Percentiles rank a stretch among this genome's conserved stretches.
Conservation (phyloP, 176 grass and related monocot species). For the Oryza meridionalis region DNA sequence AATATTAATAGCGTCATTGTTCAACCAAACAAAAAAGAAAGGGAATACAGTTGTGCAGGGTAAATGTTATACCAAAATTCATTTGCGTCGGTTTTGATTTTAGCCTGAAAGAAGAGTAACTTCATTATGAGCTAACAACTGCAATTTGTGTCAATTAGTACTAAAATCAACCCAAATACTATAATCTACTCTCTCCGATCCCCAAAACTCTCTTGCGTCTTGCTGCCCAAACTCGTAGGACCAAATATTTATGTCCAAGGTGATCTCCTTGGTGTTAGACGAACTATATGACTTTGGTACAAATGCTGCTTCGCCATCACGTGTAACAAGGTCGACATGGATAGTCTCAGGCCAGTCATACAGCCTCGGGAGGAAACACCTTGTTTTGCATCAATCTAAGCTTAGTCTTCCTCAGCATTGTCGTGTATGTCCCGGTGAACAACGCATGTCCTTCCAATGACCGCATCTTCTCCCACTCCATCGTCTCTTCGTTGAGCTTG, state of each 20-base stretch:
- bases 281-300: neutral
- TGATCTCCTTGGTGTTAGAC: neutral
- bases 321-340: neutral
- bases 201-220: neutral
- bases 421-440: neutral
- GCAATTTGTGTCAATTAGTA: neutral
- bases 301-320: neutral
- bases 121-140: neutral
- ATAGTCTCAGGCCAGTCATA: neutral
- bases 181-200: neutral
- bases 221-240: neutral
- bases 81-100: neutral
- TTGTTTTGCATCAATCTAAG: too few species aligned
- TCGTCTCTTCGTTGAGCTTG: neutral
- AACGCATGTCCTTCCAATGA: neutral
- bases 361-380: neutral
- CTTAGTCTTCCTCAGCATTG: too few species aligned
- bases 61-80: neutral
- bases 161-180: conserved; percentile 39
- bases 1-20: neutral
- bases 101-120: neutral
- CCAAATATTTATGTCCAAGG: neutral
- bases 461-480: conserved; percentile 20
- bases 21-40: conserved; percentile 7
- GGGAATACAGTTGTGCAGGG: neutral